Evolutionary conservation across 2,329 filamentous ascomycete species (phyloP).

Genomic region (Hypomyces perniciosus): DNA sequence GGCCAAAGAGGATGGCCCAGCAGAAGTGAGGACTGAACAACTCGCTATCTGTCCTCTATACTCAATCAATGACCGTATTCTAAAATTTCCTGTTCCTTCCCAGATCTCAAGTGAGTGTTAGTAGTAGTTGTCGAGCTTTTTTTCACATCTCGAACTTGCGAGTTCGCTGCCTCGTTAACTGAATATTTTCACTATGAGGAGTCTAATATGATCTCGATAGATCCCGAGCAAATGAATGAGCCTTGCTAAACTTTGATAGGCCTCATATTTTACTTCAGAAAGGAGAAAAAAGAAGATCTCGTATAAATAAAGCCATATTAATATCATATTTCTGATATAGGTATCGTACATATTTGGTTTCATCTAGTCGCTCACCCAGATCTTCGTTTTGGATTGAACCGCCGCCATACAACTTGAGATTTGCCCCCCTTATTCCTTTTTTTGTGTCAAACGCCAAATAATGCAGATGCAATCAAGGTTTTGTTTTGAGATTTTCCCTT

Average conservation of each 20-base stretch:
- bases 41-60: too few species aligned
- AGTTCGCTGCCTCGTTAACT: constrained; percentile 24
- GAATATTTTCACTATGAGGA: constrained; percentile 17
- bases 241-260: too few species aligned
- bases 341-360: constrained; percentile 14
- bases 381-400: constrained; percentile 5
- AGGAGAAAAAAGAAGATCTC: too few species aligned
- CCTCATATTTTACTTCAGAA: too few species aligned
- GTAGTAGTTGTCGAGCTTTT: background rate
- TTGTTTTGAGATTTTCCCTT: background rate
- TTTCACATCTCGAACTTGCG: background rate
- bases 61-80: too few species aligned
- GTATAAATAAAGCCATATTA: background rate
- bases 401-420: constrained; percentile 4
- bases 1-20: too few species aligned
- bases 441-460: constrained; percentile 10
- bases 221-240: too few species aligned
- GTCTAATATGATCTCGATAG: too few species aligned
- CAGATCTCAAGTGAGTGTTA: too few species aligned
- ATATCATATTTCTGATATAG: constrained; percentile 19
- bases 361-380: background rate
- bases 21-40: too few species aligned
- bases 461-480: constrained; percentile 3
- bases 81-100: too few species aligned
- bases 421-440: background rate